Conservation (phyloP, 768 basidiomycete genomes). For the Tephrocybe sp. region DNA sequence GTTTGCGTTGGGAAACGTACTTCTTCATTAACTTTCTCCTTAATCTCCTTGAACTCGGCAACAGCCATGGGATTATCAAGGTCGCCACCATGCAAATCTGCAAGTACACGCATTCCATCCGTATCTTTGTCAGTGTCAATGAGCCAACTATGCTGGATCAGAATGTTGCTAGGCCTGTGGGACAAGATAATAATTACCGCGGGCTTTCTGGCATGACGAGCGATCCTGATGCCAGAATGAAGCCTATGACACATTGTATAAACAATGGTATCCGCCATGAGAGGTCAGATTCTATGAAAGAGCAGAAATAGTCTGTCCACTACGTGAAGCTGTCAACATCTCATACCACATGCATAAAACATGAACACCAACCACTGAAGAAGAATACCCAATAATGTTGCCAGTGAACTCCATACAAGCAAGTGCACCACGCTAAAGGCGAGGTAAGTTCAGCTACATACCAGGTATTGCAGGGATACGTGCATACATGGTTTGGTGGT, state of each 20-base stretch:
- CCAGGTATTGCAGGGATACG: not conserved
- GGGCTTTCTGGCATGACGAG: constrained; percentile 90
- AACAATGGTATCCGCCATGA: constrained; percentile 92
- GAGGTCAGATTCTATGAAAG: constrained; percentile 78
- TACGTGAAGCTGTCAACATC: constrained; percentile 22
- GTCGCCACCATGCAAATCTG: constrained; percentile 85
- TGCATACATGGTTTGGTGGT: constrained; percentile 79
- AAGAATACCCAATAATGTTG: constrained; percentile 88
- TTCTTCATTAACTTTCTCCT: constrained; percentile 71
- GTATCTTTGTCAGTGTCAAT: constrained; percentile 83
- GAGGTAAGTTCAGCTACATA: not conserved
- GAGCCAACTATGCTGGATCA: constrained; percentile 59
- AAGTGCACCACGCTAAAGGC: constrained; percentile 72
- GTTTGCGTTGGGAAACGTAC: constrained; percentile 31
- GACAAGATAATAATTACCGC: constrained; percentile 40
- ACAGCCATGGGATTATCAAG: constrained; percentile 62
- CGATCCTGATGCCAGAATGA: constrained; percentile 74
- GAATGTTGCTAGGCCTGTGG: too few relatives aligned
- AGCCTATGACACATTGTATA: constrained; percentile 85
- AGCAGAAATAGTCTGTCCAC: constrained; percentile 96
- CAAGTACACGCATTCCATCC: constrained; percentile 83
- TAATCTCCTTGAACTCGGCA: constrained; percentile 89
- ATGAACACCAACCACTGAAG: constrained; percentile 84
- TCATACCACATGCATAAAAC: constrained; percentile 23
- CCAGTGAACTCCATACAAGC: constrained; percentile 96